Conservation (phyloP, 2,329 filamentous ascomycete species). For the Neonectria coccinea region DNA sequence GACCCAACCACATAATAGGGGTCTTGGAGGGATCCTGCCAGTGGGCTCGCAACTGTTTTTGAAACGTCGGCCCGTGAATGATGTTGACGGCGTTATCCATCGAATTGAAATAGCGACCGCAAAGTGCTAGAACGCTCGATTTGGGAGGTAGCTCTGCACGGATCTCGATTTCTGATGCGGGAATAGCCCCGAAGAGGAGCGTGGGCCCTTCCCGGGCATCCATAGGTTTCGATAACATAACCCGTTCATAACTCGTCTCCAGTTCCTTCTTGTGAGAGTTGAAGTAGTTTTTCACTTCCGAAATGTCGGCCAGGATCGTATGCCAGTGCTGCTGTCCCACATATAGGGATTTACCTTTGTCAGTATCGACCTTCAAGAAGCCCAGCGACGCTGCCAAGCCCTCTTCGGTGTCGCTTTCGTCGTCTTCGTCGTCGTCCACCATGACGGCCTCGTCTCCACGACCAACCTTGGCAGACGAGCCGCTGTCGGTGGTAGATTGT, state of each 20-base stretch:
- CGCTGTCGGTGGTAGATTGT: conserved; percentile 56
- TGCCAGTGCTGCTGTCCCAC: conserved; percentile 88
- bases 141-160: conserved; percentile 84
- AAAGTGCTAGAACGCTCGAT: conserved; percentile 83
- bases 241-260: conserved; percentile 82
- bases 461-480: conserved; percentile 62
- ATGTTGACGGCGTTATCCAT: conserved; percentile 78
- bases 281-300: conserved; percentile 95
- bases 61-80: conserved; percentile 86
- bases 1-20: conserved; percentile 80
- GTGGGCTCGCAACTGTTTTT: conserved; percentile 73
- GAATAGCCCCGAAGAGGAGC: conserved; percentile 80
- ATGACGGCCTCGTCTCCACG: conserved; percentile 67
- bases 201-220: conserved; percentile 74
- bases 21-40: conserved; percentile 81
- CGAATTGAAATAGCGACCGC: conserved; percentile 92
- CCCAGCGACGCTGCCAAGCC: conserved; percentile 79
- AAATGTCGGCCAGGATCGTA: conserved; percentile 81
- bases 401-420: conserved; percentile 78
- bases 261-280: conserved; percentile 86
- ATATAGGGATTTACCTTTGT: conserved; percentile 83
- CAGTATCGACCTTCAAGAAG: conserved; percentile 82
- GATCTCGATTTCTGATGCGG: conserved; percentile 80
- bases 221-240: conserved; percentile 75
- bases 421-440: conserved; percentile 57